These are phyloP conservation scores for Solanum appendiculatum DNA, from an alignment of 257 asterid species.

Conservation along the genomic window DNA sequence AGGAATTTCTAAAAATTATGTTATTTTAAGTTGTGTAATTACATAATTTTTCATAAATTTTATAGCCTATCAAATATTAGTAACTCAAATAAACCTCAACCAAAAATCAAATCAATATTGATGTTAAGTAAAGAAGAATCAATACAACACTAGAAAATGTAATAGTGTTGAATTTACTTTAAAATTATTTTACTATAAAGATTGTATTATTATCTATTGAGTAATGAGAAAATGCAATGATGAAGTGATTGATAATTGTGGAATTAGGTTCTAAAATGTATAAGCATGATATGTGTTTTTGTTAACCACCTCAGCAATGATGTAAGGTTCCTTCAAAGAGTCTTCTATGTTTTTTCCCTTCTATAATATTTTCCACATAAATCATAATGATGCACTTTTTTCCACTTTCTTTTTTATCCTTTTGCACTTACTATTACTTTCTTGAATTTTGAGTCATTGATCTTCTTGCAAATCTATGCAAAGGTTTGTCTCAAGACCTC, in stretches of 20 bases:
- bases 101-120: too few relatives aligned
- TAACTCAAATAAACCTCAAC: too few relatives aligned
- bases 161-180: background rate
- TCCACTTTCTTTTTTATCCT: background rate
- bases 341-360: background rate
- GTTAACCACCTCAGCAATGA: background rate
- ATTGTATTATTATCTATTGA: too few relatives aligned
- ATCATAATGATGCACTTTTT: background rate
- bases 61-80: too few relatives aligned
- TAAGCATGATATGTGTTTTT: background rate
- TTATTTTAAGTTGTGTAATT: too few relatives aligned
- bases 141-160: background rate
- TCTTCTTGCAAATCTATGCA: background rate
- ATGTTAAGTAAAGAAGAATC: background rate
- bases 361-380: background rate
- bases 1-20: too few relatives aligned
- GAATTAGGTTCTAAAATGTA: background rate
- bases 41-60: too few relatives aligned
- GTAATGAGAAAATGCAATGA: background rate
- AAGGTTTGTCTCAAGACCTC: background rate
- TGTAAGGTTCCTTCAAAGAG: background rate
- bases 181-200: background rate
- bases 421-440: background rate
- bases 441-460: background rate
- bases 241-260: background rate